phyloP scores from a whole-genome alignment of 2,329 filamentous ascomycete species.

The Alternaria brassicicola region DNA sequence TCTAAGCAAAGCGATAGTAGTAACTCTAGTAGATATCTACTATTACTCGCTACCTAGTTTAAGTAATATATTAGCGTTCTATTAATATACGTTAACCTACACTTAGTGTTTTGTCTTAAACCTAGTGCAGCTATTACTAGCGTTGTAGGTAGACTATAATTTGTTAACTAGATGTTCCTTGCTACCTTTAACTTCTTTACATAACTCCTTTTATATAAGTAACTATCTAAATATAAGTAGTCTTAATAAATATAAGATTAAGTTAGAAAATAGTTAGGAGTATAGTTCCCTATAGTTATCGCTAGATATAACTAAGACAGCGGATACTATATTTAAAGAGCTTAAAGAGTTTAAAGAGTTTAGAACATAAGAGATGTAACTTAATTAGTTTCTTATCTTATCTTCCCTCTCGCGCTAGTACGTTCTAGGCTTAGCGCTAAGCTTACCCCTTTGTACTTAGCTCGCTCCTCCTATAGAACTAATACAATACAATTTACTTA shows the following conservation, averaged over 20 bases:
- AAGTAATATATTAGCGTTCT: neutral
- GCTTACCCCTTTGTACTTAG: too few relatives aligned
- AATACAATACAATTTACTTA: too few relatives aligned
- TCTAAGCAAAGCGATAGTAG: slow-evolving; percentile 1
- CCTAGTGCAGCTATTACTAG: neutral
- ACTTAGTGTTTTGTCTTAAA: neutral
- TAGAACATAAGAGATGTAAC: neutral
- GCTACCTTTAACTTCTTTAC: slow-evolving; percentile 1
- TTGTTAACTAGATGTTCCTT: slow-evolving; percentile 1
- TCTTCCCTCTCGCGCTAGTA: too few relatives aligned
- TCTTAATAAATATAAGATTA: neutral
- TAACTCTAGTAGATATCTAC: neutral
- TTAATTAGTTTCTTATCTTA: too few relatives aligned
- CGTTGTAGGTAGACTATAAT: slow-evolving; percentile 4
- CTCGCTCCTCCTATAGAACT: too few relatives aligned
- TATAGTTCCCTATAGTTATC: slow-evolving; percentile 15
- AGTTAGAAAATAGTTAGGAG: slow-evolving; percentile 5
- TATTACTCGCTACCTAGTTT: neutral
- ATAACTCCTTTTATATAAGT: slow-evolving; percentile 1
- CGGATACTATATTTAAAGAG: neutral
- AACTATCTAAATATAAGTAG: neutral
- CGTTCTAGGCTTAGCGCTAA: too few relatives aligned
- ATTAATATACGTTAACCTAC: slow-evolving; percentile 1
- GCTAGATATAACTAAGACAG: slow-evolving; percentile 7
- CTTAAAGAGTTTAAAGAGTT: neutral